Base-by-base conservation (phyloP, 2,329 filamentous ascomycete genomes). In the Botrytis sinoallii region DNA sequence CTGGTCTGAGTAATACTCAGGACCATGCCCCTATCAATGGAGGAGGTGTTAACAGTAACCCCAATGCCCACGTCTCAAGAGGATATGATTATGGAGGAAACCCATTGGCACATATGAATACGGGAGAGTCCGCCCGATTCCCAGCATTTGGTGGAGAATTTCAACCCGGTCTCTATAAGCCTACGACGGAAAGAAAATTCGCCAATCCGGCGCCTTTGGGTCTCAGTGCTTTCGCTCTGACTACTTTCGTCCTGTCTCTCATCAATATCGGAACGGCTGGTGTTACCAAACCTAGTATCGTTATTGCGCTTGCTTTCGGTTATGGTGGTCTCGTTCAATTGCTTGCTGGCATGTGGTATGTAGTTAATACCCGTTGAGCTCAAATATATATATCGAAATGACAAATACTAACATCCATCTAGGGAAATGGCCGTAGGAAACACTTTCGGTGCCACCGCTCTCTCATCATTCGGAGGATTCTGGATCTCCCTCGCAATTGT, bases 271-370 rank as follows among this genome's bases (percentile, higher is more conserved):
- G 84, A 29, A 82, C 86, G 6, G 82, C 83, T 6, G 83, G 83
- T 71, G 81, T 89, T 46, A 78, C 79, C 0, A 78, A 78, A 38
- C 86, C 87, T 3, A 88, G 85, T 77, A 84, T 90, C 48, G 86
- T 90, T 57, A 82, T 90, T 61, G 85, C 84, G 25, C 81, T 86
- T 32, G 88, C 88, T 12, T 88, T 87, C 78, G 89, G 84, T 71
- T 91, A 92, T 80, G 90, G 90, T 80, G 90, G 90, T 74, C 83
- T 91, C 12, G 86, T 91, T n/a, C 90, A 92, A 81, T 83, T 92
- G 79, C 83, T 91, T 70, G 89, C 90, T 65, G 90, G 90, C 79
- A 91, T 92, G 89, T 90, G 89, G 72, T 73, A 71, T 40, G 65
- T 71, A 48, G 14, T 63, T 9, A 3, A 29, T 14, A 40, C 16